Percentiles rank a stretch among this genome's conserved stretches.
phyloP scores from a whole-genome alignment of 169 alveolate genomes.

The Eimeria maxima region DNA sequence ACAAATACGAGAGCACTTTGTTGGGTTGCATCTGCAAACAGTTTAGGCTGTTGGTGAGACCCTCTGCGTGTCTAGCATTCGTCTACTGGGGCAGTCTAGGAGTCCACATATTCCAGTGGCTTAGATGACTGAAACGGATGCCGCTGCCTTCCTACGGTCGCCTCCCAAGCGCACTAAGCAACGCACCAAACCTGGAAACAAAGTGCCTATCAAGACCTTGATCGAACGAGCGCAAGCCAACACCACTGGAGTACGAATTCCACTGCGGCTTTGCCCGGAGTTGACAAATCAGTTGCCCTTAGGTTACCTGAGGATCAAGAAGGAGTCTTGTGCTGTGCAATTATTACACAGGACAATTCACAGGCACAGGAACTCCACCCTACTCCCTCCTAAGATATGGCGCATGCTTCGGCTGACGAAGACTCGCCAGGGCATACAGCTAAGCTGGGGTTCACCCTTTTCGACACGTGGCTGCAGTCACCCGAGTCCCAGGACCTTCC shows the following conservation, averaged over 20 bases:
- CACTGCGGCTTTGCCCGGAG: not conserved
- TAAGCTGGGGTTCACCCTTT: not conserved
- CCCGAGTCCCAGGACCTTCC: not conserved
- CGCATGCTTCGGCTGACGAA: not conserved
- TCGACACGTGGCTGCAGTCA: not conserved
- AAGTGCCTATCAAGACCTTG: not conserved
- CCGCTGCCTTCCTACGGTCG: not conserved
- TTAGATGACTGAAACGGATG: not conserved
- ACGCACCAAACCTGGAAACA: not conserved
- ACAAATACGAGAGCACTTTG: too few relatives aligned
- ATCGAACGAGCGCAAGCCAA: constrained; percentile 1
- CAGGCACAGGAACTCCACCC: not conserved
- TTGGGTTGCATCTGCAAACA: too few relatives aligned
- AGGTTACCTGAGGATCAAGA: not conserved
- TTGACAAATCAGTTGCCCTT: too few relatives aligned
- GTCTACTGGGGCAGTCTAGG: too few relatives aligned
- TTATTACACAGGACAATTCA: not conserved
- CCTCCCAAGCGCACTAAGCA: not conserved
- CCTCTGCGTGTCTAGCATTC: too few relatives aligned
- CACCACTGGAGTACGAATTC: not conserved
- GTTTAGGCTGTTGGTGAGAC: too few relatives aligned
- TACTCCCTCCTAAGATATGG: not conserved
- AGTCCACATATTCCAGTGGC: too few relatives aligned
- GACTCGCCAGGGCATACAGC: constrained; percentile 31
- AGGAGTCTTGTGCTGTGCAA: not conserved